Evolutionary conservation across 768 basidiomycete genomes (phyloP), one percentile per base, ranked within the genome.

Genomic region (Xanthoconium purpureum): DNA sequence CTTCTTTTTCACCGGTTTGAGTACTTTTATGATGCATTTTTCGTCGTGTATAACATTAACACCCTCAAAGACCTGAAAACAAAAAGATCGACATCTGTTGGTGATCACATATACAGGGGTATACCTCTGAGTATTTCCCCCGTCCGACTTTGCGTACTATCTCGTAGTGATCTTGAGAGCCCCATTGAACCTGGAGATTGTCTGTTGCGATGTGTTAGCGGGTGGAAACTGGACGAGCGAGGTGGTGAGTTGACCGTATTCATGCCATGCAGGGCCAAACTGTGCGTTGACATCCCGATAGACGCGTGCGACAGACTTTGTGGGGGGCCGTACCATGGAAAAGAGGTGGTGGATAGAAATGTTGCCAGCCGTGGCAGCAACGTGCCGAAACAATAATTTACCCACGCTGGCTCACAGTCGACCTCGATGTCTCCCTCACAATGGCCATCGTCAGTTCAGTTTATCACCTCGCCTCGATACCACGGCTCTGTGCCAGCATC

Each of bases 1-100:
- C 84, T 98, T 98, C 85, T 98, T 98, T 83, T 98, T 98, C 39
- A 98, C 95, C 0, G 96, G 96, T 73, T 98, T 98, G 63, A 98
- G 81, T 33, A 98, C 96, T 73, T 98, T 98, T 78, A 98, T 94
- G 74, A 96, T 96, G 72, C 94, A 95, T 75, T 95, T 95, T 74
- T 91, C 89, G 65, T 93, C 90, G 58, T 87, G 89, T 50, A 89
- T 84, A 58, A 94, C 85, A 71, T 95, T 91, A 67, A 96, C 84
- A 8, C 94, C 94, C 73, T 96, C 94, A 64, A 96, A 96, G 56
- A 93, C 91, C 91, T 92, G 65, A 5, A 52, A 38, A 52, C 42
- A 13, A 28, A 17, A 30, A 47, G 59, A 63, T 52, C 55, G 52
- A 52, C 60, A 60, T 59, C 62, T 56, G 50, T 6, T 15, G 36